Percentiles rank a stretch among this genome's conserved stretches.
Evolutionary conservation across 208 protist species (phyloP).

Genomic region (Leishmania turanica): DNA sequence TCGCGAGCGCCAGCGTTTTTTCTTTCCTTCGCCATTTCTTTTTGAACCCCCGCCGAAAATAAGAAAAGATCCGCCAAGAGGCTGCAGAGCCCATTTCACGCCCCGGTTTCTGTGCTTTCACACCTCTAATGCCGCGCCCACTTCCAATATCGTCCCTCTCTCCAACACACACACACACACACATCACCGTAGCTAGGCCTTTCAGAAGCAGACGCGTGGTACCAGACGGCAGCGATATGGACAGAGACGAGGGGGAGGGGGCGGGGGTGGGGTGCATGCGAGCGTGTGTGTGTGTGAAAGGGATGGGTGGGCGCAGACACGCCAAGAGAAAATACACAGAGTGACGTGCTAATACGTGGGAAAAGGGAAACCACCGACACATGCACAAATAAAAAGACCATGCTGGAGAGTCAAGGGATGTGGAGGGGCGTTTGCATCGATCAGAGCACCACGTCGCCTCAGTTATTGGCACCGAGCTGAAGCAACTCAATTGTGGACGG

Average conservation of each 20-base stretch:
- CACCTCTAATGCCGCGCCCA: not conserved
- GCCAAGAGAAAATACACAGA: not conserved
- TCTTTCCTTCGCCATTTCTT: not conserved
- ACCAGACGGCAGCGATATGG: not conserved
- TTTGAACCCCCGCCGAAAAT: no score
- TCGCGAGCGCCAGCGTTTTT: not conserved
- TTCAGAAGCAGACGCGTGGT: not conserved
- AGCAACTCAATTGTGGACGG: conserved; percentile 33
- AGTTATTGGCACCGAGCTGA: conserved; percentile 23
- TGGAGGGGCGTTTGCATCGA: not conserved
- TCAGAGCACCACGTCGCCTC: not conserved
- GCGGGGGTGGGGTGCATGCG: not conserved
- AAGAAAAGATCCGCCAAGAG: not conserved
- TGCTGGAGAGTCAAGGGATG: not conserved
- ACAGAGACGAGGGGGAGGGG: not conserved
- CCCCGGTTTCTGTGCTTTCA: not conserved
- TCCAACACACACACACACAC: not conserved
- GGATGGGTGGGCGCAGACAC: not conserved
- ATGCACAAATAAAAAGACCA: not conserved
- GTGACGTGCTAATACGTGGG: not conserved
- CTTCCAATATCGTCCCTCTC: not conserved
- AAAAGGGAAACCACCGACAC: not conserved
- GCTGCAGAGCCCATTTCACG: conserved; percentile 7
- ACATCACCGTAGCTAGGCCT: not conserved
- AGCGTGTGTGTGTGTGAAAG: not conserved